Conservation (phyloP, 352 stramenopile species). For the Phytophthora meadii region DNA sequence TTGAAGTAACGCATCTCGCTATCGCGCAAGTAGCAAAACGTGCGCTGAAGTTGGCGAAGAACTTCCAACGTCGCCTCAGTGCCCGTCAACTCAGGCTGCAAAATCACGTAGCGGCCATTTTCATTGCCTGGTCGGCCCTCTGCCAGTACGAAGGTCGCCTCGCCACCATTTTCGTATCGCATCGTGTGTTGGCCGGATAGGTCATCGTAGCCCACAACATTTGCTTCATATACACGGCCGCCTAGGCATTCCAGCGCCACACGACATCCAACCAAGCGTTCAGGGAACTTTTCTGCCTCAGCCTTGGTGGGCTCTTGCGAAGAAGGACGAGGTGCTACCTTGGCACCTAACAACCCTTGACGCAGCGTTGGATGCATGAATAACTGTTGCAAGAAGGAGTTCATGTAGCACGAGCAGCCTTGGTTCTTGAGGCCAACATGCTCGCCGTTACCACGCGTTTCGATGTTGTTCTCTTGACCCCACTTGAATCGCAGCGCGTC, state of each 20-base stretch:
- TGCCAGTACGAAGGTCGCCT: slow-evolving; percentile 88
- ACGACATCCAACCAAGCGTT: slow-evolving; percentile 74
- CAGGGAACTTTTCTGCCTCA: slow-evolving; percentile 88
- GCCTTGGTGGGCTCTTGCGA: slow-evolving; percentile 84
- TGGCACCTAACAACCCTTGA: slow-evolving; percentile 77
- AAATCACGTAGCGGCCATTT: slow-evolving; percentile 93
- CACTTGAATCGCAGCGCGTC: slow-evolving; percentile 75
- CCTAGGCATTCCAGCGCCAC: slow-evolving; percentile 95
- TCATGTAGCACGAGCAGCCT: slow-evolving; percentile 99
- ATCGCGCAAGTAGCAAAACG: slow-evolving; percentile 89
- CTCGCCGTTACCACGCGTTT: slow-evolving; percentile 82
- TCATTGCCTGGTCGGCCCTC: slow-evolving; percentile 96
- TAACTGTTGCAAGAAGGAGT: slow-evolving; percentile 98
- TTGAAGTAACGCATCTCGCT: slow-evolving; percentile 90
- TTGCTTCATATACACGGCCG: slow-evolving; percentile 93
- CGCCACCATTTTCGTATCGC: slow-evolving; percentile 90
- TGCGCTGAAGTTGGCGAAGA: slow-evolving; percentile 88
- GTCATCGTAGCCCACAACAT: slow-evolving; percentile 90
- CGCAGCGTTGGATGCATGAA: slow-evolving; percentile 91
- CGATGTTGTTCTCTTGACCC: slow-evolving; percentile 86
- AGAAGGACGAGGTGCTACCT: slow-evolving; percentile 62
- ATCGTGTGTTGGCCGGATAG: slow-evolving; percentile 78
- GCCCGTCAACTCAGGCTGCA: slow-evolving; percentile 78
- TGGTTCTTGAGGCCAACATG: slow-evolving; percentile 98
- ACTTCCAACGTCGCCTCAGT: slow-evolving; percentile 89